These are phyloP conservation scores for Mucor piriformis DNA, from an alignment of 371 early-diverging fungal genomes.

Conservation along the genomic window DNA sequence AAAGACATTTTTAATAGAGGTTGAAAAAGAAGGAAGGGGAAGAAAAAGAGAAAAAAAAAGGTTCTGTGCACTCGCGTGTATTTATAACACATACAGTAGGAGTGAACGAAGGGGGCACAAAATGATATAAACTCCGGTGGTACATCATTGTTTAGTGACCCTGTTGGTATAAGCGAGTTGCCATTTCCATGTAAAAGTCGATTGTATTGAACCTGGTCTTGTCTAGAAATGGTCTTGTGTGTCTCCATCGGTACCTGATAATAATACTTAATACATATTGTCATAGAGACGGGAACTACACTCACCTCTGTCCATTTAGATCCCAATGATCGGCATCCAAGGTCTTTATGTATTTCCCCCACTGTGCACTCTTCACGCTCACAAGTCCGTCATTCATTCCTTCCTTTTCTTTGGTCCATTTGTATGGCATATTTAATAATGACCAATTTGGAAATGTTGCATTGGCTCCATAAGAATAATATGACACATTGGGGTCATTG, in stretches of 20 bases:
- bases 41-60: not conserved
- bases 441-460: slow-evolving; percentile 50
- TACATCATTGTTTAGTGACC: slow-evolving; percentile 31
- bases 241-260: slow-evolving; percentile 30
- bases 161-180: slow-evolving; percentile 65
- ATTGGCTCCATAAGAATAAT: slow-evolving; percentile 79
- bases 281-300: too few relatives aligned
- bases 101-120: not conserved
- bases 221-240: slow-evolving; percentile 25
- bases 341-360: slow-evolving; percentile 86
- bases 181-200: slow-evolving; percentile 77
- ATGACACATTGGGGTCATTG: slow-evolving; percentile 72
- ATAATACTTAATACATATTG: too few relatives aligned
- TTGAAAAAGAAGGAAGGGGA: not conserved
- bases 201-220: slow-evolving; percentile 66
- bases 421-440: slow-evolving; percentile 64
- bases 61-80: not conserved
- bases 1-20: slow-evolving; percentile 7
- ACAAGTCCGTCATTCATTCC: slow-evolving; percentile 94
- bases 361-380: slow-evolving; percentile 73
- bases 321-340: slow-evolving; percentile 89
- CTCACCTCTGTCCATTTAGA: slow-evolving; percentile 52
- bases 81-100: not conserved
- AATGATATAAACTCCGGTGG: not conserved
- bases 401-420: slow-evolving; percentile 30